These are phyloP conservation scores for Amylocystis lapponica DNA, from an alignment of 768 basidiomycete species.

Conservation along the genomic window DNA sequence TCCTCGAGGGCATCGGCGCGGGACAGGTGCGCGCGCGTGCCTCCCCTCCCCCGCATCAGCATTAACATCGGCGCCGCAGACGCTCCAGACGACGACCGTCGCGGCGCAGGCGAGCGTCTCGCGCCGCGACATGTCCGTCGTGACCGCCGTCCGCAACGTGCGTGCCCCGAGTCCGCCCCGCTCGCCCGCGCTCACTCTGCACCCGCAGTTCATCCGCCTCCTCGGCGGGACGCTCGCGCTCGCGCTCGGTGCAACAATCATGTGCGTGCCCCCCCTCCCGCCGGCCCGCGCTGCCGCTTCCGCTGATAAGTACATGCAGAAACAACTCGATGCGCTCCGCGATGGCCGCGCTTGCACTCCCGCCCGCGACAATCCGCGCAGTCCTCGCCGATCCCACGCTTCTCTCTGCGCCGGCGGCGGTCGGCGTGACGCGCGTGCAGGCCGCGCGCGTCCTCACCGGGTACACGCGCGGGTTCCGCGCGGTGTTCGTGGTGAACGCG, in stretches of 20 bases:
- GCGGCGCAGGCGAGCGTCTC: slow-evolving; percentile 70
- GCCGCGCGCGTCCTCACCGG: slow-evolving; percentile 42
- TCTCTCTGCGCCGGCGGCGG: slow-evolving; percentile 20
- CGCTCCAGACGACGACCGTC: slow-evolving; percentile 59
- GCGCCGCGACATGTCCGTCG: slow-evolving; percentile 69
- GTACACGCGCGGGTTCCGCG: slow-evolving; percentile 51
- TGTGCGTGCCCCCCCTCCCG: slow-evolving; percentile 30
- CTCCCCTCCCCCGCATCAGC: background rate
- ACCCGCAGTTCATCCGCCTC: slow-evolving; percentile 53
- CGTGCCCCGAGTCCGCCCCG: background rate
- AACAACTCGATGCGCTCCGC: slow-evolving; percentile 44
- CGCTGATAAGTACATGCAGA: no score
- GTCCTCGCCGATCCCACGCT: slow-evolving; percentile 46
- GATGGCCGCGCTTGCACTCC: slow-evolving; percentile 34
- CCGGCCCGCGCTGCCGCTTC: background rate
- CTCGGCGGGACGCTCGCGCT: slow-evolving; percentile 67
- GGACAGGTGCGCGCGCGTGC: slow-evolving; percentile 16
- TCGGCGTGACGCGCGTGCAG: slow-evolving; percentile 31
- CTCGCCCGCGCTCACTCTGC: background rate
- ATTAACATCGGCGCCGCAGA: no score
- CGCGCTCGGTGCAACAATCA: slow-evolving; percentile 54
- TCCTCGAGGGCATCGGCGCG: slow-evolving; percentile 21
- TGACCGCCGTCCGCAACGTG: slow-evolving; percentile 63
- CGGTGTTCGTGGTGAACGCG: slow-evolving; percentile 58
- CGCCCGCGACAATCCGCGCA: slow-evolving; percentile 31